A percentile compares a stretch with the other conserved stretches of the same genome.
These are phyloP conservation scores for Gossypium australe DNA, from an alignment of 345 rosid genomes.

Conservation along the genomic window DNA sequence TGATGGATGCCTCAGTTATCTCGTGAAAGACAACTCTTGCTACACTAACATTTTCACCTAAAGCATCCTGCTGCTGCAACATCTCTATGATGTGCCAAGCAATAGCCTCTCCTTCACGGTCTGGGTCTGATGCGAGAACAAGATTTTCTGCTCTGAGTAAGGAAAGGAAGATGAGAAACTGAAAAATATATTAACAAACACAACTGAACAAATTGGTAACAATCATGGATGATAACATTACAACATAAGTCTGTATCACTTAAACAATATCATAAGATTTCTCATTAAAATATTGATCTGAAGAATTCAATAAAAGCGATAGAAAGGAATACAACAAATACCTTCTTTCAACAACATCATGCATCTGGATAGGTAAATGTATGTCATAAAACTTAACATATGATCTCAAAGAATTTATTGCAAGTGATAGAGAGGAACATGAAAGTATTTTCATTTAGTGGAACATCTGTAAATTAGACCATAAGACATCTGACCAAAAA, in stretches of 20 bases:
- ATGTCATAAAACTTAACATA: not conserved
- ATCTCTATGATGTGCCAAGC: conserved; percentile 99
- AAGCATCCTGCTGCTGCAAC: conserved; percentile 92
- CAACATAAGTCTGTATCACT: not conserved
- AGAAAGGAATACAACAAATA: conserved; percentile 21
- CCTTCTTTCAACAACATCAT: conserved; percentile 57
- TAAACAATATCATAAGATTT: conserved; percentile 15
- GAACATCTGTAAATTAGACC: conserved; percentile 4
- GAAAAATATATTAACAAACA: conserved; percentile 23
- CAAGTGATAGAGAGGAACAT: not conserved
- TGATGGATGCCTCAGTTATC: conserved; percentile 88
- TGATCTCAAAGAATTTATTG: not conserved
- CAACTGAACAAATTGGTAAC: conserved; percentile 6
- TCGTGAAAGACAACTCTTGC: conserved; percentile 95
- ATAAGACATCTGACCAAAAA: conserved; percentile 6
- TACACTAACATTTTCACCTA: conserved; percentile 57
- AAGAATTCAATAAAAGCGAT: not conserved
- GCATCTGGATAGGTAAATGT: not conserved
- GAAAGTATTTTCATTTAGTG: not conserved
- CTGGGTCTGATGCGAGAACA: conserved; percentile 98
- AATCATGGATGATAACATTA: not conserved
- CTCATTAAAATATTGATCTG: conserved; percentile 2
- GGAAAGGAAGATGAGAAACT: conserved; percentile 31
- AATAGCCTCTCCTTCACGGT: conserved; percentile 99
- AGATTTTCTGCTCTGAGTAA: conserved; percentile 87